Base-by-base conservation (phyloP, 768 basidiomycete genomes). In the Pisolithus sp. region DNA sequence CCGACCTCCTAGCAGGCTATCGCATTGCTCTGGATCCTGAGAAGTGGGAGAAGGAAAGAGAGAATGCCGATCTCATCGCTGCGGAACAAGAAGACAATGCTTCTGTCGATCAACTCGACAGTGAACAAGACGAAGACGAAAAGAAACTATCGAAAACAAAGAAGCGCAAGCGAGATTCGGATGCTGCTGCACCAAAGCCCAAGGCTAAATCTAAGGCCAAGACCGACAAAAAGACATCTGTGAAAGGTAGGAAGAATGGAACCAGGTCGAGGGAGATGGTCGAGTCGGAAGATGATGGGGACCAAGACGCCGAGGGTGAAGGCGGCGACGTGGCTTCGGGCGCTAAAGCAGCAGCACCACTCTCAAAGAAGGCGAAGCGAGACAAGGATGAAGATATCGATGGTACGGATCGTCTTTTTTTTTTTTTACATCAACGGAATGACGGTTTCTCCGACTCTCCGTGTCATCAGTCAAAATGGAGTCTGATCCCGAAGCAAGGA, bases 1-100 rank as follows among this genome's bases (percentile, higher is more conserved):
- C 79, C 38, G 89, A 93, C 31, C 80, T 97, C 38, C 68, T 85
- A 20, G 67, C 78, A 49, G 93, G 86, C 13, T 94, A 93, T 67
- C 77, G 79, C 56, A 82, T 89, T 61, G 83, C 85, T 34, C 71
- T 78, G 36, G 81, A 93, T 64, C 91, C 91, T 1, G 75, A 76
- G 48, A 79, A 80, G 28, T 87, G 85, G 85, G 76, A 80, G 55
- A 70, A 73, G 57, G 72, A 76, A 48, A 68, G 66, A 26, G 73
- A 73, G 51, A 68, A 55, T 26, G 57, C 67, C 40, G 56, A 60
- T 34, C 49, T 64, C 45, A 64, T 58, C 18, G 62, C 60, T 7
- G 79, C 80, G 10, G 74, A 74, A 49, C 67, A 71, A 36, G 82
- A 81, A 43, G 79, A 75, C 43, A 77, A 82, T 34, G 82, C 76